These are phyloP conservation scores for Polygonum aviculare DNA, from an alignment of 148 eudicot species.

Conservation along the genomic window DNA sequence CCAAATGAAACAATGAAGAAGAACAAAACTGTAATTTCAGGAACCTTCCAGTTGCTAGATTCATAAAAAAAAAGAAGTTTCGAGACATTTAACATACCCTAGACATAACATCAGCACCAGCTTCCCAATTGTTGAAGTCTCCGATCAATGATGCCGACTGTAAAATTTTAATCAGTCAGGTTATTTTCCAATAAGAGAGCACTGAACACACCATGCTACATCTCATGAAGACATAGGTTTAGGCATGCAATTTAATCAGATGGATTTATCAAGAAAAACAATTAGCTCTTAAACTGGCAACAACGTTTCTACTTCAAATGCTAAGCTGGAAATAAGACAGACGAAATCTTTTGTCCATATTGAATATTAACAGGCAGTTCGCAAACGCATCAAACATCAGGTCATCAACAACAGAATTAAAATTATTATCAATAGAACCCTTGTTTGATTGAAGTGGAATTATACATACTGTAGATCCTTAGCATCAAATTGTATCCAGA, in stretches of 20 bases:
- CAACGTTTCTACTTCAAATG: background rate
- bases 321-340: background rate
- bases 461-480: background rate
- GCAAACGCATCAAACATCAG: background rate
- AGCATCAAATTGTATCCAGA: background rate
- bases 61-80: background rate
- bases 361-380: background rate
- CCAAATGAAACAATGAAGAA: background rate
- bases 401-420: background rate
- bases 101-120: slow-evolving; percentile 86
- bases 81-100: slow-evolving; percentile 40
- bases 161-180: background rate
- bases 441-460: background rate
- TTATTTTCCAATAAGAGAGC: background rate
- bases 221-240: background rate
- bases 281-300: background rate
- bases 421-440: background rate
- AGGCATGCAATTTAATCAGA: background rate
- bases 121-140: slow-evolving; percentile 95
- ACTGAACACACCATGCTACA: background rate
- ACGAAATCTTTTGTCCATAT: background rate
- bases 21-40: background rate
- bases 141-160: slow-evolving; percentile 91
- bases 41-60: background rate
- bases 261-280: background rate